These are phyloP conservation scores for Calonectria fujianensis DNA, from an alignment of 2,329 filamentous ascomycete genomes.

Conservation along the genomic window DNA sequence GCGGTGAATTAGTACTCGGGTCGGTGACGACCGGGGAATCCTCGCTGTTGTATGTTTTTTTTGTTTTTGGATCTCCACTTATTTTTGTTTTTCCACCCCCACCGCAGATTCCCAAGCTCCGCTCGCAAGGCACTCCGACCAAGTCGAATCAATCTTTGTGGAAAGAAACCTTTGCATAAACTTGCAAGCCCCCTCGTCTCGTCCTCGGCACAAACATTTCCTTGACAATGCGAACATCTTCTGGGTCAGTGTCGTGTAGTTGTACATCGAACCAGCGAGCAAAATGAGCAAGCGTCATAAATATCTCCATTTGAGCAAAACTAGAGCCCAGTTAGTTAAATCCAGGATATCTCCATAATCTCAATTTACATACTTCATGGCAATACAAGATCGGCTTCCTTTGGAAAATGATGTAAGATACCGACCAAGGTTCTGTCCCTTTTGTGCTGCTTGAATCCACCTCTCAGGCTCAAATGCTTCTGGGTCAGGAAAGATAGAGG, in stretches of 20 bases:
- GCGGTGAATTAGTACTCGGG: too few relatives aligned
- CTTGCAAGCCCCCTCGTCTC: neutral
- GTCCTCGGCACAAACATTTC: conserved; percentile 18
- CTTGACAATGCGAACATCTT: neutral
- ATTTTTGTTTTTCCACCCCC: too few relatives aligned
- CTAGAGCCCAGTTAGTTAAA: neutral
- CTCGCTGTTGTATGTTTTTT: too few relatives aligned
- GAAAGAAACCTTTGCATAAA: neutral
- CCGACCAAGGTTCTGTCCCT: neutral
- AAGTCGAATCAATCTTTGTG: neutral
- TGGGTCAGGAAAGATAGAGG: neutral
- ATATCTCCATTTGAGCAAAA: conserved; percentile 17
- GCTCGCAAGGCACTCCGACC: neutral
- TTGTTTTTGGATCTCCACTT: too few relatives aligned
- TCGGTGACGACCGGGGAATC: too few relatives aligned
- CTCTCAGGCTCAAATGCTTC: conserved; percentile 7
- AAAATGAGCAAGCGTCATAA: neutral
- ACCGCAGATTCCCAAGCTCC: too few relatives aligned
- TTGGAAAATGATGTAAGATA: neutral
- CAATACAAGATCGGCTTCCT: conserved; percentile 11
- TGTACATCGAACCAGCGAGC: conserved; percentile 6
- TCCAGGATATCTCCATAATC: too few relatives aligned
- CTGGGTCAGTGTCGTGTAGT: neutral
- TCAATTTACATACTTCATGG: neutral
- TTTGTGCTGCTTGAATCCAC: conserved; percentile 1